These are phyloP conservation scores for Psilocybe cyanescens DNA, from an alignment of 768 basidiomycete genomes.

Conservation along the genomic window DNA sequence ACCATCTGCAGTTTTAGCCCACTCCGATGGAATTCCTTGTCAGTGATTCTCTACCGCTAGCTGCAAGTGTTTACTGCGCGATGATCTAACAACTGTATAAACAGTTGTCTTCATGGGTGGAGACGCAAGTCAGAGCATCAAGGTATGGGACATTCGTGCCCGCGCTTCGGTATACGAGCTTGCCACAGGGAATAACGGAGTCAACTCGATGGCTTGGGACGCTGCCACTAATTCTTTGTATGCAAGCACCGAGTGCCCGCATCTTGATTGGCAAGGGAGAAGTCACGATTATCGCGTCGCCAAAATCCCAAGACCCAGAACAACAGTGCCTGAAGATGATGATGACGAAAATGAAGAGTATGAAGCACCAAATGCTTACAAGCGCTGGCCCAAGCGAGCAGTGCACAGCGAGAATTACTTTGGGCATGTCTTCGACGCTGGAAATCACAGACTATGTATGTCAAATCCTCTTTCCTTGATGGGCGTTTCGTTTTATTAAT, in stretches of 20 bases:
- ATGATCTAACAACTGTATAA: too few species aligned
- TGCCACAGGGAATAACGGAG: constrained; percentile 47
- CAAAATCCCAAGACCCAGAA: constrained; percentile 12
- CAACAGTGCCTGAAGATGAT: constrained; percentile 19
- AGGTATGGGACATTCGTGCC: constrained; percentile 47
- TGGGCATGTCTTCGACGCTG: constrained; percentile 39
- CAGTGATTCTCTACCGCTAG: neutral
- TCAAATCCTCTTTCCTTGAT: neutral
- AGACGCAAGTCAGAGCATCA: constrained; percentile 32
- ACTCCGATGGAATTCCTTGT: constrained; percentile 44
- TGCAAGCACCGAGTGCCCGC: constrained; percentile 36
- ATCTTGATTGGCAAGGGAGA: constrained; percentile 26
- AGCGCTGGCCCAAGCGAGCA: constrained; percentile 34
- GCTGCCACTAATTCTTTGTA: constrained; percentile 29
- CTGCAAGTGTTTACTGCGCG: too few species aligned
- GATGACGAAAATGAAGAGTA: constrained; percentile 25
- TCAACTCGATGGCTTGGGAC: constrained; percentile 39
- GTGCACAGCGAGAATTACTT: constrained; percentile 30
- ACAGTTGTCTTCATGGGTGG: constrained; percentile 36
- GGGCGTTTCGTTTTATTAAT: neutral
- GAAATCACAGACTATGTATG: constrained; percentile 28
- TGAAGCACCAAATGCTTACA: constrained; percentile 23
- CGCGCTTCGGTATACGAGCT: constrained; percentile 41
- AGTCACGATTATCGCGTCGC: constrained; percentile 23
- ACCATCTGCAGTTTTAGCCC: constrained; percentile 30